Evolutionary conservation across 2,329 filamentous ascomycete species (phyloP).

Genomic region (Fusarium marasasianum): DNA sequence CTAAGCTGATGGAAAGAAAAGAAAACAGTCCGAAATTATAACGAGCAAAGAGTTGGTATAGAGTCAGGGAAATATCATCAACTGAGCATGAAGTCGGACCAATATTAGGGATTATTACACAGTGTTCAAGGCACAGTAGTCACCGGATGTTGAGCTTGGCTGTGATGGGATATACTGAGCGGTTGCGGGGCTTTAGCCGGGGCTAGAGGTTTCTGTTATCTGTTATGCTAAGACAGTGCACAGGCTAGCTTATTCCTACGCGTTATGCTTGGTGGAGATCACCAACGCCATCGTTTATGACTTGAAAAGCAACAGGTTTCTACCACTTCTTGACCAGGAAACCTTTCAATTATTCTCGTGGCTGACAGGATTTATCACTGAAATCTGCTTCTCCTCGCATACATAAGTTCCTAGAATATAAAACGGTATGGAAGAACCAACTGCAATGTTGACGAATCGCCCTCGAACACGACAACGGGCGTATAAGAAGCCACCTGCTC

Average conservation of each 20-base stretch:
- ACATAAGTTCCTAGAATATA: background rate
- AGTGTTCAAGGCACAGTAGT: conserved; percentile 19
- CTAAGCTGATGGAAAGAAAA: background rate
- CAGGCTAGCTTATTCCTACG: conserved; percentile 22
- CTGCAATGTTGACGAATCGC: conserved; percentile 10
- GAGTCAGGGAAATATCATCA: background rate
- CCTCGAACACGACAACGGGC: conserved; percentile 52
- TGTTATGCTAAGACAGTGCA: conserved; percentile 44
- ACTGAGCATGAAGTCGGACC: conserved; percentile 7
- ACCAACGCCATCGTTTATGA: conserved; percentile 8
- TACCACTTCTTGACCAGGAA: background rate
- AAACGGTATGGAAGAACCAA: conserved; percentile 10
- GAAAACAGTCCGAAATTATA: background rate
- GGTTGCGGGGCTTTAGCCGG: rapidly evolving
- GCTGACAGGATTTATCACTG: no score
- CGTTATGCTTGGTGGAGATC: conserved; percentile 45
- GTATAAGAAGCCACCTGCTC: conserved; percentile 51
- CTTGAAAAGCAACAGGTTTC: conserved; percentile 25
- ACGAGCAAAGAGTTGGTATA: background rate
- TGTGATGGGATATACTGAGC: conserved; percentile 26
- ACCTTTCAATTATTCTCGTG: background rate
- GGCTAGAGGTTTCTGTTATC: conserved; percentile 37
- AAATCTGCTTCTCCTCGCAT: background rate
- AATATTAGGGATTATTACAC: conserved; percentile 26
- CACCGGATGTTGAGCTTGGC: background rate